These are phyloP conservation scores for Chamaecyparis obtusa DNA, from an alignment of 75 land plant genomes.

Conservation along the genomic window DNA sequence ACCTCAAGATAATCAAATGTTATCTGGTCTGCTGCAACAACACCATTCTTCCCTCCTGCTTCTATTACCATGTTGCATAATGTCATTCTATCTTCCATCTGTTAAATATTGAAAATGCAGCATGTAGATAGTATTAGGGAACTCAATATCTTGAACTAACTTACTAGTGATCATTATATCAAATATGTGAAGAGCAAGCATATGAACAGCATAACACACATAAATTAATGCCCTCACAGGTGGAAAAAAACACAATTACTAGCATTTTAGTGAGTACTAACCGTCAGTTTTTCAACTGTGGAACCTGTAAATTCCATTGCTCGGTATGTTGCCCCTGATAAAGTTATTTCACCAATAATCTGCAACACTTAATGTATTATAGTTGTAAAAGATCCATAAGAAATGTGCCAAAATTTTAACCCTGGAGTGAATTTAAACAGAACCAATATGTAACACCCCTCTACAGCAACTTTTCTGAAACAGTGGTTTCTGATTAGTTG, in stretches of 20 bases:
- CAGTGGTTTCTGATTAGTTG: too few relatives aligned
- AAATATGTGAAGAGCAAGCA: neutral
- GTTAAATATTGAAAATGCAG: neutral
- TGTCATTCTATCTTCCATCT: conserved; percentile 99
- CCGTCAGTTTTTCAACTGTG: conserved; percentile 80
- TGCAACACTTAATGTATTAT: conserved; percentile 19
- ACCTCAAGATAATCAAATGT: conserved; percentile 87
- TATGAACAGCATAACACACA: neutral
- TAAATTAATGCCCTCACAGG: neutral
- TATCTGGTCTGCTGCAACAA: conserved; percentile 78
- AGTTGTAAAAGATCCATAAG: neutral
- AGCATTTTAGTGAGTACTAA: conserved; percentile 22
- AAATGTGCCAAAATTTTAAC: neutral
- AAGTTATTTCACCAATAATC: conserved; percentile 96
- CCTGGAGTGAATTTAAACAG: neutral
- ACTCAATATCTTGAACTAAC: neutral
- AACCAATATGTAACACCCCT: too few relatives aligned
- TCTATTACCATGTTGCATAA: conserved; percentile 97
- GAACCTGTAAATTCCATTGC: conserved; percentile 97
- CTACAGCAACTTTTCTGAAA: too few relatives aligned
- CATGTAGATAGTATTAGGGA: conserved; percentile 3
- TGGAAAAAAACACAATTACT: neutral
- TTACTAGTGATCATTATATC: neutral
- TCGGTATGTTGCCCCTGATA: conserved; percentile 88
- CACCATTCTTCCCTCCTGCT: conserved; percentile 95